phyloP scores from a whole-genome alignment of 1,139 yeast genomes.

The Magnusiomyces magnusii region DNA sequence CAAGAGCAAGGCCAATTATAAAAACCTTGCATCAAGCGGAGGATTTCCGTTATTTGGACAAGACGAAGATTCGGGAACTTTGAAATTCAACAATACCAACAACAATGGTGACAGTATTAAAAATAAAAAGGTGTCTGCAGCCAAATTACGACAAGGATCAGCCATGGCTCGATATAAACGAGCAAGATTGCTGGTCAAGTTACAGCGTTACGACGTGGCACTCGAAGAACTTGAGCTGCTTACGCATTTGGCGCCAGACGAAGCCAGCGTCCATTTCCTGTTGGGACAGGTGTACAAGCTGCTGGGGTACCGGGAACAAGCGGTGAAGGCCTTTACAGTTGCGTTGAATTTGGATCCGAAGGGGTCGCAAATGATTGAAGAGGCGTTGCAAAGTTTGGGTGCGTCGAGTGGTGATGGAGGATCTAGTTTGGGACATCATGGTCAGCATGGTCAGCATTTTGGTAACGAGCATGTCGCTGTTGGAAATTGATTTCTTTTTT shows the following conservation, averaged over 20 bases:
- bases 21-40: not conserved
- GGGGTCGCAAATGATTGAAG: slow-evolving; percentile 80
- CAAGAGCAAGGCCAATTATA: not conserved
- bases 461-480: not conserved
- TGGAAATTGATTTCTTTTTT: not conserved
- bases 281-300: slow-evolving; percentile 82
- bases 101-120: not conserved
- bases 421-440: not conserved
- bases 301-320: slow-evolving; percentile 64
- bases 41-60: not conserved
- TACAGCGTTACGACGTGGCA: slow-evolving; percentile 68
- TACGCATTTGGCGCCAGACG: slow-evolving; percentile 79
- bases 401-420: not conserved
- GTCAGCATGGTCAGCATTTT: not conserved
- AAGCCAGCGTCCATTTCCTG: slow-evolving; percentile 85
- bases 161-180: slow-evolving; percentile 85
- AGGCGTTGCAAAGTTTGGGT: slow-evolving; percentile 53
- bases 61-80: not conserved
- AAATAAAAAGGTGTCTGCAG: slow-evolving; percentile 41
- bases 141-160: slow-evolving; percentile 46
- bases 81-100: not conserved
- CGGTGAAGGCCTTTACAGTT: slow-evolving; percentile 78
- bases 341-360: slow-evolving; percentile 92
- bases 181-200: slow-evolving; percentile 69
- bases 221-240: slow-evolving; percentile 65